Evolutionary conservation across 768 basidiomycete species (phyloP), one percentile per base, ranked within the genome.

Genomic region (Dioszegia crocea): DNA sequence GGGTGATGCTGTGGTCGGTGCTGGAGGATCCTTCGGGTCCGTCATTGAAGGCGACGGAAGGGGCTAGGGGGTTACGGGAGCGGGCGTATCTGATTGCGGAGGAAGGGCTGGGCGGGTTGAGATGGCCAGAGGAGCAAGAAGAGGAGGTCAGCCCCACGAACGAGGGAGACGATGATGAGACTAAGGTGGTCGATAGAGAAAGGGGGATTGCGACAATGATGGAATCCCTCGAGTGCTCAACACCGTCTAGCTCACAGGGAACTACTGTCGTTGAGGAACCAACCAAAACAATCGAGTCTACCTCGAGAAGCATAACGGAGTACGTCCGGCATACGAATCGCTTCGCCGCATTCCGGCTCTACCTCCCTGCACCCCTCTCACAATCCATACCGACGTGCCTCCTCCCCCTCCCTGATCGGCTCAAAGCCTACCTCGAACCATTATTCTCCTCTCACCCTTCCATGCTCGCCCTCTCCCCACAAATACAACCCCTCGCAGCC

Each of bases 11-110:
- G 14, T 67, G 61, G 59, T 45, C 51, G n/a, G 61, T 68, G 12
- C 60, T 76, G 5, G 73, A 75, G 43, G 73, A 76, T 66, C 68
- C 74, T 4, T 58, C 65, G 19, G 59, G 56, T 24, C 39, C 61
- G 1, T 59, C 52, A 23, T 47, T 68, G 43, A 68, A 65, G 53
- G 53, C 63, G 8, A 53, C 60, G 2, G 55, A 62, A 11, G 63
- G 59, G n/a, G 38, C 63, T 12, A 60, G 56, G 27, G 63, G 41
- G 1, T 38, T 76, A 1, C 39, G 75, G 24, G 54, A 44, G 21
- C 45, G 33, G 26, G 68, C 73, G 19, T 76, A 67, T 63, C 36
- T 29, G 6, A 67, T 72, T 0, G 64, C 65, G 4, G 67, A 69
- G 31, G 46, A 69, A 23, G 67, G 64, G 1, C 40, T 75, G 26